These are phyloP conservation scores for Linnemannia exigua DNA, from an alignment of 192 early-diverging fungal species.

Conservation along the genomic window DNA sequence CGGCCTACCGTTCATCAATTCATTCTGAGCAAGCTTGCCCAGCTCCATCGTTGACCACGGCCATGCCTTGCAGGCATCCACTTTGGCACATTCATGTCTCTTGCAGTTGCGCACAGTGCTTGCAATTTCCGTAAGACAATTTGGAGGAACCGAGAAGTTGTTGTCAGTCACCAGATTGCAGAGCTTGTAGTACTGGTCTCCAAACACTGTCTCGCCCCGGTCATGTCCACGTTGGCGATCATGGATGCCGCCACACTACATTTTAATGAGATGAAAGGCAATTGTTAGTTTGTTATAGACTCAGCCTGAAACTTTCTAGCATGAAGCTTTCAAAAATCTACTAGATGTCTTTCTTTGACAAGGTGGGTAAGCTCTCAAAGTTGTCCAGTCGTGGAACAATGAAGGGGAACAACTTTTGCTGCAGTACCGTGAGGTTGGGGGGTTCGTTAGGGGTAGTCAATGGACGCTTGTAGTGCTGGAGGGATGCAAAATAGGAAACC, in stretches of 20 bases:
- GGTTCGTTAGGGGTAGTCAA: background rate
- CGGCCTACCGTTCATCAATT: background rate
- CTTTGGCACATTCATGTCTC: background rate
- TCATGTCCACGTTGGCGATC: background rate
- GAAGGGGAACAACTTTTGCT: background rate
- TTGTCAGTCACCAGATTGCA: background rate
- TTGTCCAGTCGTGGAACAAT: background rate
- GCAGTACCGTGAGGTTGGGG: background rate
- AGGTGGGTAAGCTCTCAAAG: background rate
- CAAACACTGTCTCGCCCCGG: background rate
- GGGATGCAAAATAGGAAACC: background rate
- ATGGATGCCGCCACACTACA: background rate
- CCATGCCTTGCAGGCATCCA: background rate
- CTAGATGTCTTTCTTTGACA: background rate
- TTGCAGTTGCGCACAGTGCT: background rate
- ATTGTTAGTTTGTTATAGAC: background rate
- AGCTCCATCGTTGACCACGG: background rate
- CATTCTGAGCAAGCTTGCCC: slow-evolving; percentile 6
- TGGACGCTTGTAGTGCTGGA: background rate
- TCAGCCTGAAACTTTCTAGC: background rate
- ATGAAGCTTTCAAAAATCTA: background rate
- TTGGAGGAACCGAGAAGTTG: background rate
- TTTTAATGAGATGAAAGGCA: background rate
- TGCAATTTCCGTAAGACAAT: background rate
- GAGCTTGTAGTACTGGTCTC: background rate